These are phyloP conservation scores for Suhomyces panamericanus DNA, from an alignment of 1,139 yeast species.

Conservation along the genomic window DNA sequence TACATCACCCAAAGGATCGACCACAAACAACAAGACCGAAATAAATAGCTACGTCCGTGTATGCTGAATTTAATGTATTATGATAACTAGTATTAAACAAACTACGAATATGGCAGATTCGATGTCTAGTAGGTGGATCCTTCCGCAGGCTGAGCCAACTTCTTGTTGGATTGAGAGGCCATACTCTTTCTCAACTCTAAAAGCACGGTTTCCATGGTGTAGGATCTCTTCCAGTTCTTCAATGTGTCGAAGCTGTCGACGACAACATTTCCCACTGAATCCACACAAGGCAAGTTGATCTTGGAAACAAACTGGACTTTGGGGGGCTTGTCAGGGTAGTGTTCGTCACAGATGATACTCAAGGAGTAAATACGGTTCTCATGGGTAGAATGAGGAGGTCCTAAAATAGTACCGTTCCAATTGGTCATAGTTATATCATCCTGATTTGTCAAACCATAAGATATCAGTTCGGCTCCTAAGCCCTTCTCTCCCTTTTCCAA, in stretches of 20 bases:
- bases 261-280: conserved; percentile 65
- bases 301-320: conserved; percentile 73
- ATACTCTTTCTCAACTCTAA: conserved; percentile 80
- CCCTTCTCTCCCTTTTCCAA: conserved; percentile 98
- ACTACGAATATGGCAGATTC: neutral
- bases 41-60: neutral
- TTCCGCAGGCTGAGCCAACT: conserved; percentile 87
- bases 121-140: conserved; percentile 49
- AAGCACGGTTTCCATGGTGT: conserved; percentile 88
- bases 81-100: neutral
- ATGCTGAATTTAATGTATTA: conserved; percentile 1
- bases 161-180: conserved; percentile 83
- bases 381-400: conserved; percentile 94
- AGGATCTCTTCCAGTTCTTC: conserved; percentile 81
- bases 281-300: conserved; percentile 90
- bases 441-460: conserved; percentile 85
- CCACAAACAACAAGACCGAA: too few species aligned
- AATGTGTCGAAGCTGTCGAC: conserved; percentile 65
- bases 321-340: conserved; percentile 91
- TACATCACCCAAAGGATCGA: too few species aligned
- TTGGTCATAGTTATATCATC: conserved; percentile 89
- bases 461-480: conserved; percentile 92
- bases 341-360: conserved; percentile 75
- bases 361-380: conserved; percentile 92
- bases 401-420: conserved; percentile 96